phyloP scores from a whole-genome alignment of 768 basidiomycete species.

The Tephrocybe sp. region DNA sequence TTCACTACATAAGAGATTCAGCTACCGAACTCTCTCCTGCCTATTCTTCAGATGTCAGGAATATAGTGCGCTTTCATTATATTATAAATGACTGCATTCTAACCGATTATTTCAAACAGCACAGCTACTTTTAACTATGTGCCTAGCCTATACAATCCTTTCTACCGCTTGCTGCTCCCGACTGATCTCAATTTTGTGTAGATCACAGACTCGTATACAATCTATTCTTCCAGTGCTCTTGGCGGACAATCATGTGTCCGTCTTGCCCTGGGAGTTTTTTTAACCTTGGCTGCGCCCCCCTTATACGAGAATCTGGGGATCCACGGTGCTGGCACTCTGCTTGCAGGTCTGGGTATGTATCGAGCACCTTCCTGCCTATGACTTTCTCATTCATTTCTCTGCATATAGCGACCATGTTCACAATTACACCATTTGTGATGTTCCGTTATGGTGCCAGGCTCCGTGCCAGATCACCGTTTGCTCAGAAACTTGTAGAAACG shows the following conservation, averaged over 20 bases:
- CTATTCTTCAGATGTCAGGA: slow-evolving; percentile 1
- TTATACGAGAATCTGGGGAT: not conserved
- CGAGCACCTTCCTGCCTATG: not conserved
- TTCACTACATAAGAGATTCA: not conserved
- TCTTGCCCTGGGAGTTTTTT: not conserved
- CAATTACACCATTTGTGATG: slow-evolving; percentile 1
- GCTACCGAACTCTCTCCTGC: too few species aligned
- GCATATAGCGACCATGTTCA: not conserved
- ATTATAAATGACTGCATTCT: not conserved
- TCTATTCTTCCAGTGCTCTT: slow-evolving; percentile 4
- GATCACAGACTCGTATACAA: slow-evolving; percentile 1
- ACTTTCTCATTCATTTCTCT: not conserved
- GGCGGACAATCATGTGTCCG: not conserved
- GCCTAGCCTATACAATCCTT: not conserved
- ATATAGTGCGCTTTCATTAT: not conserved
- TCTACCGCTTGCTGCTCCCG: not conserved
- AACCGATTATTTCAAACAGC: not conserved
- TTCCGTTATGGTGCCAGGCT: slow-evolving; percentile 2
- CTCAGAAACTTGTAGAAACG: not conserved
- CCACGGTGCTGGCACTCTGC: not conserved
- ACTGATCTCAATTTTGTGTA: not conserved
- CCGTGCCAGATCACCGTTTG: not conserved
- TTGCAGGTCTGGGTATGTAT: not conserved
- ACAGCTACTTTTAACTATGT: not conserved
- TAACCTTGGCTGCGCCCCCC: not conserved